Evolutionary conservation across 306 rosid species (phyloP).

Genomic region (Rosa persica): DNA sequence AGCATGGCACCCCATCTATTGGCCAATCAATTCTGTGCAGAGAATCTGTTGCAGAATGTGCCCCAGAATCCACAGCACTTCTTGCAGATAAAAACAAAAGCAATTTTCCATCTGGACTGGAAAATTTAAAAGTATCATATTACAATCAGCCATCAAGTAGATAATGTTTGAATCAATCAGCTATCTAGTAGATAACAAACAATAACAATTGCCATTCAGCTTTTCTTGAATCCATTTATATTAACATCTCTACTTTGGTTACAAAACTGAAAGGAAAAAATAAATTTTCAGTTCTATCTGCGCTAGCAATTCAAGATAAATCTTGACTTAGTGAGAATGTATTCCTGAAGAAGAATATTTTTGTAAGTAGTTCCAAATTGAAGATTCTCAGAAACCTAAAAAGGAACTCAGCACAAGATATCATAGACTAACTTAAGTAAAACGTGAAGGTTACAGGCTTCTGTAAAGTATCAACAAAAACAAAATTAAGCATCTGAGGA

Average conservation of each 20-base stretch:
- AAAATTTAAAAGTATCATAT: conserved; percentile 13
- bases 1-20: conserved; percentile 37
- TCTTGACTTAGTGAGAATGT: not conserved
- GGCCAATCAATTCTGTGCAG: conserved; percentile 86
- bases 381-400: not conserved
- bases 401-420: not conserved
- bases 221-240: not conserved
- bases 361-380: not conserved
- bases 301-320: not conserved
- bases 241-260: not conserved
- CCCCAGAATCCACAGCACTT: conserved; percentile 76
- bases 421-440: not conserved
- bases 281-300: not conserved
- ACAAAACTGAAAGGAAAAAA: not conserved
- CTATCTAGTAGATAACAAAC: not conserved
- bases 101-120: conserved; percentile 78
- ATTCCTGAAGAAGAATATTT: not conserved
- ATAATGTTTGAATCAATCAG: not conserved
- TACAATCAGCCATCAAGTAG: conserved; percentile 9
- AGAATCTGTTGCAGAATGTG: conserved; percentile 77
- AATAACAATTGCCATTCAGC: not conserved
- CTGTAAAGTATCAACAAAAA: not conserved
- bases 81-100: conserved; percentile 75
- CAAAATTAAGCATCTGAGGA: not conserved
- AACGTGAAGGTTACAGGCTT: not conserved